A percentile compares a stretch with the other conserved stretches of the same genome.
Evolutionary conservation across 208 protist species (phyloP).

Genomic region (Trypanosoma mega): DNA sequence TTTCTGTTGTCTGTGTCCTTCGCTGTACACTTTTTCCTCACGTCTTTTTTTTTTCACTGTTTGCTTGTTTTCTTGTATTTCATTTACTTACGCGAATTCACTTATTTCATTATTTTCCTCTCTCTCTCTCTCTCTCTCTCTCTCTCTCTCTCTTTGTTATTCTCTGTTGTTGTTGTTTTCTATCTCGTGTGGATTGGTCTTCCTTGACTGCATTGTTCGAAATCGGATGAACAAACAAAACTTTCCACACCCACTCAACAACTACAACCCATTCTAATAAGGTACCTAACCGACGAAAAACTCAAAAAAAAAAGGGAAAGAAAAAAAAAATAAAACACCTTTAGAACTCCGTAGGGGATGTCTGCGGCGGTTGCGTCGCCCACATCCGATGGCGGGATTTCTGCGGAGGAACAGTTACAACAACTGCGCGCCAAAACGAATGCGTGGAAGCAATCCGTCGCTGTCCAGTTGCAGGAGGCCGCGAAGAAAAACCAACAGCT

Average conservation of each 20-base stretch:
- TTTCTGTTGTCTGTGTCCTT: too few relatives aligned
- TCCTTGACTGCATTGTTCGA: not conserved
- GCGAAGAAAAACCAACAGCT: constrained; percentile 70
- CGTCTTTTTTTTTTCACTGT: constrained; percentile 10
- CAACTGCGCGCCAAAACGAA: constrained; percentile 48
- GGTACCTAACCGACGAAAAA: too few relatives aligned
- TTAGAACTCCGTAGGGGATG: too few relatives aligned
- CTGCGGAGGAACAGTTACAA: constrained; percentile 37
- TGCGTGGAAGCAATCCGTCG: constrained; percentile 61
- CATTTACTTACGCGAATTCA: not conserved
- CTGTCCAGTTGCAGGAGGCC: constrained; percentile 56
- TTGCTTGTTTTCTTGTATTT: constrained; percentile 11
- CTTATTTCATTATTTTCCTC: not conserved
- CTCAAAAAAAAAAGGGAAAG: too few relatives aligned
- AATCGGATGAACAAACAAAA: not conserved
- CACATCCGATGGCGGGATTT: not conserved
- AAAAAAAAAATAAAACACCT: too few relatives aligned
- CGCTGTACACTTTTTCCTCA: not conserved
- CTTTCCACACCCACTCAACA: too few relatives aligned
- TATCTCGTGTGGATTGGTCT: not conserved
- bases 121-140: not conserved
- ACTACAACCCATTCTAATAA: too few relatives aligned
- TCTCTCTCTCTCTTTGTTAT: constrained; percentile 9
- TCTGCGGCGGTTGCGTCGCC: too few relatives aligned
- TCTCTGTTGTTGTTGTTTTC: not conserved